phyloP scores from a whole-genome alignment of 2,329 filamentous ascomycete genomes.

The Leptographium lundbergii region DNA sequence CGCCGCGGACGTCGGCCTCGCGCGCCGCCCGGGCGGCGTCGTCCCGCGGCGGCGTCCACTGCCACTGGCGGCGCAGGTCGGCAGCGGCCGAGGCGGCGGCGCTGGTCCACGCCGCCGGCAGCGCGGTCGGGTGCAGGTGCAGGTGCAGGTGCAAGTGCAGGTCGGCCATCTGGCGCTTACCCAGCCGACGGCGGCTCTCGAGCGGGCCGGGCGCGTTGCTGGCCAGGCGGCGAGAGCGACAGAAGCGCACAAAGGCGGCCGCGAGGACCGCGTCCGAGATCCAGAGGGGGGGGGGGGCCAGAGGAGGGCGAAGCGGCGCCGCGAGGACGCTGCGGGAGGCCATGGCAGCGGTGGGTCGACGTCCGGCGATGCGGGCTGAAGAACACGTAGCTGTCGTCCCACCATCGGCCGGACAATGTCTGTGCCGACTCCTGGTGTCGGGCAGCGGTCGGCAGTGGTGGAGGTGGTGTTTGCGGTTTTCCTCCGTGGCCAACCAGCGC shows the following conservation, averaged over 20 bases:
- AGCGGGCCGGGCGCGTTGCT: conserved; percentile 39
- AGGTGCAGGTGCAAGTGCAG: conserved; percentile 29
- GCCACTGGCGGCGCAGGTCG: conserved; percentile 31
- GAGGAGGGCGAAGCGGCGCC: too few species aligned
- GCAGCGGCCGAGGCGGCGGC: conserved; percentile 23
- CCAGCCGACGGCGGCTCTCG: conserved; percentile 39
- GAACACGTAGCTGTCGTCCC: too few species aligned
- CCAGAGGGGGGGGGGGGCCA: conserved; percentile 30
- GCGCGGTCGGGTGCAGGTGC: neutral
- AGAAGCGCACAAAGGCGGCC: conserved; percentile 35
- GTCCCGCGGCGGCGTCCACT: conserved; percentile 35
- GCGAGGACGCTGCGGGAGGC: too few species aligned
- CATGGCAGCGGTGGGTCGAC: too few species aligned
- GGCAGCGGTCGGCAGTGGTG: too few species aligned
- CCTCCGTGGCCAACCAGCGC: too few species aligned
- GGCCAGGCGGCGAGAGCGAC: conserved; percentile 16
- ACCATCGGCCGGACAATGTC: too few species aligned
- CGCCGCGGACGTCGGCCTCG: neutral
- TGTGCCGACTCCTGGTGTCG: too few species aligned
- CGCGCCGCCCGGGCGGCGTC: conserved; percentile 1
- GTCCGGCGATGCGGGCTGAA: too few species aligned
- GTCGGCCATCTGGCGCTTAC: conserved; percentile 41
- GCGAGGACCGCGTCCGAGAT: conserved; percentile 44
- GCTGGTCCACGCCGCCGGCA: conserved; percentile 13
- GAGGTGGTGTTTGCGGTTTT: too few species aligned